Evolutionary conservation across 164 flowering plant species (phyloP), one percentile per base, ranked within the genome.

Genomic region (Annona squamosa): DNA sequence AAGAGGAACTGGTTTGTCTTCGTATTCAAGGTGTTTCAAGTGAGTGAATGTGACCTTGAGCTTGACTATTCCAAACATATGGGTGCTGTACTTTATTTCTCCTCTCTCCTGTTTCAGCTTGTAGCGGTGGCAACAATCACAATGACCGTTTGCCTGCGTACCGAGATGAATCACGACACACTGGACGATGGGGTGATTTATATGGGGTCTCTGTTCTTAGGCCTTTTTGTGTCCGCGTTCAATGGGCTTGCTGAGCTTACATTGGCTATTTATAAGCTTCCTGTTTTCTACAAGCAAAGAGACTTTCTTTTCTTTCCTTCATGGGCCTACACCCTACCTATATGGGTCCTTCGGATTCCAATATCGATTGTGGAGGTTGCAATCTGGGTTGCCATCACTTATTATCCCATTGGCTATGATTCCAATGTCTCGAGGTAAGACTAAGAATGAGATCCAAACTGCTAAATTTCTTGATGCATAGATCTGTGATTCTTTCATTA

Each of bases 271-370:
- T 64, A 52, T 3, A 88, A 86, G 76, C 87, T 88, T 72, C 91
- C 98, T 1, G 89, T 90, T 63, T 92, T 91, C 78, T 92, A 85
- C 82, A 92, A 92, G 87, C 98, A 92, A 80, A 84, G 94, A 67
- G 93, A 91, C 68, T 75, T 91, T 48, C 87, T 82, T 17, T 90
- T 93, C 81, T 93, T 66, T 74, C 98, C 98, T 67, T 13, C 97
- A 48, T 93, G 97, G 97, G 90, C 97, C 56, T 91, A 87, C 67
- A 67, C 91, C 56, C 68, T 93, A 37, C 95, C 98, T 6, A 45
- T 86, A 46, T 93, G 95, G 94, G 79, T 93, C 68, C 86, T 78
- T 42, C 83, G 81, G 76, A 85, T 87, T 48, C 92, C 92, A 0
- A 72, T 87, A 67, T 65, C 90, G 37, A 73, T 89, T 67, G n/a